These are phyloP conservation scores for Leishmania guyanensis DNA, from an alignment of 208 protist species.

Conservation along the genomic window DNA sequence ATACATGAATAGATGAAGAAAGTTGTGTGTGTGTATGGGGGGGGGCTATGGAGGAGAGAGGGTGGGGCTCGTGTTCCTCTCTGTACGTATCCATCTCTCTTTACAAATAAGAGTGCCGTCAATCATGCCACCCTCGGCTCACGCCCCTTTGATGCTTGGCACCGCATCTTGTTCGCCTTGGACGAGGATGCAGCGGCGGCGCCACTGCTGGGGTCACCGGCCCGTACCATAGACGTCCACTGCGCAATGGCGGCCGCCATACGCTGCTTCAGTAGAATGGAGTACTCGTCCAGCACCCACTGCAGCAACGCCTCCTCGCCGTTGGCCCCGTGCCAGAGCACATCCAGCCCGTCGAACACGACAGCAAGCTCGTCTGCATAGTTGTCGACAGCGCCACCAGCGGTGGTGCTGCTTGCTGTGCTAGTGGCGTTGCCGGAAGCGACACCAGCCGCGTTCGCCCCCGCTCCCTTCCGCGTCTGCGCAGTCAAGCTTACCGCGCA, in stretches of 20 bases:
- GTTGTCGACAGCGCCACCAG: background rate
- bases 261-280: slow-evolving; percentile 31
- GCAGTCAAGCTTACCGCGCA: slow-evolving; percentile 12
- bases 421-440: background rate
- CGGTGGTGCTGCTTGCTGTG: background rate
- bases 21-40: background rate
- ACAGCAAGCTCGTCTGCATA: slow-evolving; percentile 3
- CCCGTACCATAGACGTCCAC: slow-evolving; percentile 16
- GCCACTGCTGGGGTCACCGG: background rate
- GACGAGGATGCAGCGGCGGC: slow-evolving; percentile 9
- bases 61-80: background rate
- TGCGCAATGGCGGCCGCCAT: slow-evolving; percentile 20
- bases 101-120: background rate
- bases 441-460: background rate
- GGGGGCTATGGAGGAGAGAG: background rate
- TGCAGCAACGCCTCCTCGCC: slow-evolving; percentile 55
- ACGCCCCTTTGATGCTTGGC: background rate
- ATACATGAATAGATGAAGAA: background rate
- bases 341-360: slow-evolving; percentile 45
- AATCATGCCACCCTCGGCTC: background rate
- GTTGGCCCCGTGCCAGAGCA: slow-evolving; percentile 50
- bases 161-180: slow-evolving; percentile 3
- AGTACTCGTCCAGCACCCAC: slow-evolving; percentile 50
- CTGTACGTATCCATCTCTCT: background rate
- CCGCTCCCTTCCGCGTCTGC: slow-evolving; percentile 4